A percentile compares a stretch with the other conserved stretches of the same genome.
These are phyloP conservation scores for Daedaleopsis sinensis DNA, from an alignment of 768 basidiomycete species.

Conservation along the genomic window DNA sequence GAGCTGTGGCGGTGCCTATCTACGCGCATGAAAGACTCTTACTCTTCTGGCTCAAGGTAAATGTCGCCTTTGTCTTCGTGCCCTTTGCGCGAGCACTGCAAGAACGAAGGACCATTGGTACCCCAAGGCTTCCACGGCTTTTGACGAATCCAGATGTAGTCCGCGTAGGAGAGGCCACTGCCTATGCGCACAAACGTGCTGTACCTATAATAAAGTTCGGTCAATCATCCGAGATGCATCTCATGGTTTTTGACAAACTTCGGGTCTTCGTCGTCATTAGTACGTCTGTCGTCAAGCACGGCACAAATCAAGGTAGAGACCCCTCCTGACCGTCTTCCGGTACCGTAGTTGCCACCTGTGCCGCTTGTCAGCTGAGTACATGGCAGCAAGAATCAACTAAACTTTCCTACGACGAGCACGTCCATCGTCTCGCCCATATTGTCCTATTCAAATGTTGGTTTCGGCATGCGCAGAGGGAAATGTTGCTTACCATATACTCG, in stretches of 20 bases:
- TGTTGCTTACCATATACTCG: constrained; percentile 72
- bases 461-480: neutral
- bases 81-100: constrained; percentile 58
- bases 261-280: constrained; percentile 57
- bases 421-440: constrained; percentile 94
- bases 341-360: constrained; percentile 85
- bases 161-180: constrained; percentile 81
- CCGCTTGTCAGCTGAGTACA: constrained; percentile 3
- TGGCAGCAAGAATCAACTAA: neutral
- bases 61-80: constrained; percentile 88
- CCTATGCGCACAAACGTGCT: constrained; percentile 89
- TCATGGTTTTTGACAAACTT: constrained; percentile 44
- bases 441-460: constrained; percentile 49
- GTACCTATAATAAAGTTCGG: constrained; percentile 73
- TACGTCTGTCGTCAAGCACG: constrained; percentile 73
- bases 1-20: neutral
- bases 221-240: neutral
- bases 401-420: constrained; percentile 83
- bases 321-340: constrained; percentile 82
- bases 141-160: constrained; percentile 82
- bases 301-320: constrained; percentile 91
- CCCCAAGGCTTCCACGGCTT: constrained; percentile 87
- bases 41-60: constrained; percentile 91
- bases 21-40: constrained; percentile 21
- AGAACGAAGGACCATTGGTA: constrained; percentile 73